Conservation (phyloP, 2,329 filamentous ascomycete species). For the Monosporascus sp. region DNA sequence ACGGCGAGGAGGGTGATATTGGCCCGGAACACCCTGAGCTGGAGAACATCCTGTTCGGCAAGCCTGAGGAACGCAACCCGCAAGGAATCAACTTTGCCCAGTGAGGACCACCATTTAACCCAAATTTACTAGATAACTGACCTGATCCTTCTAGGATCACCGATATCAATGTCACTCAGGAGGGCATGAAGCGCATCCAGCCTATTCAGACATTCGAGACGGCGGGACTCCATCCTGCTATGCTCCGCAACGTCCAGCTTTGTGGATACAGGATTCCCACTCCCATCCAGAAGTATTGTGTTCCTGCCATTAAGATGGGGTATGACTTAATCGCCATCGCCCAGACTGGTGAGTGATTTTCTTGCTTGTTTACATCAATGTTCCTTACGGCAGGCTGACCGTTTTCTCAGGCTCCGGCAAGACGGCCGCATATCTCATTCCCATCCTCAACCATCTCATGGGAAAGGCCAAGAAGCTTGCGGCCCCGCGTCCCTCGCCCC, state of each 20-base stretch:
- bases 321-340: conserved; percentile 84
- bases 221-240: conserved; percentile 78
- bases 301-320: conserved; percentile 72
- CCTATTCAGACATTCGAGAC: conserved; percentile 59
- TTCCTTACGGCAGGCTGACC: neutral
- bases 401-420: conserved; percentile 75
- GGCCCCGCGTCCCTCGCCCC: conserved; percentile 66
- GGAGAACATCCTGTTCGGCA: conserved; percentile 70
- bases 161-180: conserved; percentile 50
- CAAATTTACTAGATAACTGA: neutral
- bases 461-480: conserved; percentile 88
- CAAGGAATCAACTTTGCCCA: conserved; percentile 58
- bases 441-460: conserved; percentile 86
- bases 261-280: conserved; percentile 70
- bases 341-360: conserved; percentile 71
- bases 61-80: conserved; percentile 41
- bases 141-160: conserved; percentile 38
- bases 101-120: conserved; percentile 35
- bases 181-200: conserved; percentile 46
- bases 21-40: conserved; percentile 66
- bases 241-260: conserved; percentile 71
- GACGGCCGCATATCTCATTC: conserved; percentile 87
- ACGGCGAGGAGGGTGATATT: conserved; percentile 79
- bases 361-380: neutral
- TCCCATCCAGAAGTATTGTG: conserved; percentile 78